phyloP scores from a whole-genome alignment of 495 filamentous ascomycete genomes.

The Glutinoglossum americanum region DNA sequence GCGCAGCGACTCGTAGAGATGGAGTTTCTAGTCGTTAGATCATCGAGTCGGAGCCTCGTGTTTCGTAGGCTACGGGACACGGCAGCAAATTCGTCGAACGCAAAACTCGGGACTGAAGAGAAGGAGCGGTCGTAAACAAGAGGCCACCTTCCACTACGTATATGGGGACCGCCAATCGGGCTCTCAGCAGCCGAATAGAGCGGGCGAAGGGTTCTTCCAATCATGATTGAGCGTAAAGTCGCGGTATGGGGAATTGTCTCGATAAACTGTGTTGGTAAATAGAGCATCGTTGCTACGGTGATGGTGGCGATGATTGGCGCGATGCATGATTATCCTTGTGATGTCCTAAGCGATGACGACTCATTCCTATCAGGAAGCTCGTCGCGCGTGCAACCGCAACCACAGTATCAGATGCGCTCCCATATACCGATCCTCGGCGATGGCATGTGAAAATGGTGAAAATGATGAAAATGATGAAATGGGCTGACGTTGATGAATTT shows the following conservation, averaged over 20 bases:
- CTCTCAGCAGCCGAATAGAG: too few species aligned
- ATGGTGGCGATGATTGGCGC: neutral
- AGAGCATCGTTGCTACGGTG: neutral
- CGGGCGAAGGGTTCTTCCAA: neutral
- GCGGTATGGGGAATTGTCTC: neutral
- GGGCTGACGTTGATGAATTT: too few species aligned
- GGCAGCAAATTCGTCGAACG: neutral
- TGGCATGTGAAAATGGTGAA: too few species aligned
- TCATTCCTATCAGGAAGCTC: too few species aligned
- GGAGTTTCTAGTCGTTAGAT: neutral
- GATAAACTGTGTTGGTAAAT: neutral
- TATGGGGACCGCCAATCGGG: too few species aligned
- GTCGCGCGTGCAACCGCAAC: too few species aligned
- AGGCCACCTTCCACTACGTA: neutral
- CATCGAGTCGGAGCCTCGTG: neutral
- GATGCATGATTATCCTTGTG: neutral
- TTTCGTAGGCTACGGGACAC: neutral
- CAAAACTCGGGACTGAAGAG: neutral
- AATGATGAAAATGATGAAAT: too few species aligned
- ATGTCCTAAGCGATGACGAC: neutral
- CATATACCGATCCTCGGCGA: too few species aligned
- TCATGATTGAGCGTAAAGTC: neutral
- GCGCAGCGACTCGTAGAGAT: neutral
- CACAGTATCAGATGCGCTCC: too few species aligned
- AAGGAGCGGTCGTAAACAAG: neutral